A percentile compares a stretch with the other conserved stretches of the same genome.
phyloP scores from a whole-genome alignment of 345 rosid species.

The Viola odorata region DNA sequence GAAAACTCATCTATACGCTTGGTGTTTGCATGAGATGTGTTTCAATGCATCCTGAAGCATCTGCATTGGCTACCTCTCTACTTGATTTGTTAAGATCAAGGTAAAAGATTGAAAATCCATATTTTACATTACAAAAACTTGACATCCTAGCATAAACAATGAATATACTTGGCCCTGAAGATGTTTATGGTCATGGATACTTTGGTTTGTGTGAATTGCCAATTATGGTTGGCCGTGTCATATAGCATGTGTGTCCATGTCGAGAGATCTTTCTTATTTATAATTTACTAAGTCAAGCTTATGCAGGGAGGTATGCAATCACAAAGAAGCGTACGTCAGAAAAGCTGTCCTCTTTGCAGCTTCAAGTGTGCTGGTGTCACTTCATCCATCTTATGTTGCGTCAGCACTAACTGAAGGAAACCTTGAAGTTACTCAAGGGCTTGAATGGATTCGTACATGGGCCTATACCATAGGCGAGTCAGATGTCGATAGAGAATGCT shows the following conservation, averaged over 20 bases:
- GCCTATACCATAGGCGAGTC: slow-evolving; percentile 71
- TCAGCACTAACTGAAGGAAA: slow-evolving; percentile 73
- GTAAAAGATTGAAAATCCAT: slow-evolving; percentile 26
- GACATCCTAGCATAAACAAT: not conserved
- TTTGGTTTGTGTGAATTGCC: not conserved
- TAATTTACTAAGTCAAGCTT: too few species aligned
- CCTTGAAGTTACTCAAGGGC: slow-evolving; percentile 59
- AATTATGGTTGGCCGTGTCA: not conserved
- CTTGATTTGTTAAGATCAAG: slow-evolving; percentile 81
- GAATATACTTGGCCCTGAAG: slow-evolving; percentile 1
- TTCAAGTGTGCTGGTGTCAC: slow-evolving; percentile 66
- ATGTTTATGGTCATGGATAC: not conserved
- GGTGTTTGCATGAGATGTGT: slow-evolving; percentile 85
- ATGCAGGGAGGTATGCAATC: slow-evolving; percentile 77
- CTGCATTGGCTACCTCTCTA: slow-evolving; percentile 69
- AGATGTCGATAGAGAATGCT: slow-evolving; percentile 82
- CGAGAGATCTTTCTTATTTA: too few species aligned
- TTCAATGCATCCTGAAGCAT: slow-evolving; percentile 93
- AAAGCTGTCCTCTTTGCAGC: slow-evolving; percentile 84
- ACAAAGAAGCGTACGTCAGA: slow-evolving; percentile 89
- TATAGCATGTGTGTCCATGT: too few species aligned
- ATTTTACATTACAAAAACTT: not conserved
- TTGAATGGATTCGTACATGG: slow-evolving; percentile 90
- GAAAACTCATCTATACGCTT: slow-evolving; percentile 91
- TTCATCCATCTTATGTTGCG: slow-evolving; percentile 79